Conservation (phyloP, 2,329 filamentous ascomycete species). For the Fusarium sp. region DNA sequence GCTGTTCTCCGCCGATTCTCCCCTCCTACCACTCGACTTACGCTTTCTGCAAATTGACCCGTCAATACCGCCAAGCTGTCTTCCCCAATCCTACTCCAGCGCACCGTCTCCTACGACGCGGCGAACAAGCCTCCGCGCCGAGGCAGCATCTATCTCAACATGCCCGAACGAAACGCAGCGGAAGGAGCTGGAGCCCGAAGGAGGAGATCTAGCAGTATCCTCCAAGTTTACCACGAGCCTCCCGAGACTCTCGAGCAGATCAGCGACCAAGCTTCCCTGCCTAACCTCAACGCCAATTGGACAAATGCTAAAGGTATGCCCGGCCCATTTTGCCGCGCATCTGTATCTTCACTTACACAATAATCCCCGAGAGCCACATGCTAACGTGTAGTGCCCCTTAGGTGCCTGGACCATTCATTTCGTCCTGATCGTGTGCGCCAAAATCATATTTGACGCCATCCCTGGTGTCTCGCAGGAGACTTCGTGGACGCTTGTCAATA, state of each 20-base stretch:
- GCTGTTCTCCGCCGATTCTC: slow-evolving; percentile 17
- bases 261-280: slow-evolving; percentile 92
- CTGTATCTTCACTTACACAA: neutral
- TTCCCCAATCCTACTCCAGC: slow-evolving; percentile 85
- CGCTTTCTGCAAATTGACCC: slow-evolving; percentile 35
- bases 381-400: slow-evolving; percentile 51
- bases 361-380: slow-evolving; percentile 2
- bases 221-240: slow-evolving; percentile 93
- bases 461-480: slow-evolving; percentile 97
- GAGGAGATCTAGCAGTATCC: slow-evolving; percentile 95
- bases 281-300: slow-evolving; percentile 98
- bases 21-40: slow-evolving; percentile 14
- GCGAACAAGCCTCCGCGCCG: slow-evolving; percentile 75
- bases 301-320: slow-evolving; percentile 94
- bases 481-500: slow-evolving; percentile 98
- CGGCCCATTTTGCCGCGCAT: slow-evolving; percentile 7
- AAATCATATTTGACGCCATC: slow-evolving; percentile 97
- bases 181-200: slow-evolving; percentile 70
- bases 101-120: slow-evolving; percentile 91
- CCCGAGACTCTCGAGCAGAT: slow-evolving; percentile 97
- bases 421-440: slow-evolving; percentile 88
- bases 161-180: slow-evolving; percentile 62
- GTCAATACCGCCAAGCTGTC: slow-evolving; percentile 94
- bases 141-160: slow-evolving; percentile 67
- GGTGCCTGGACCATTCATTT: slow-evolving; percentile 98